Evolutionary conservation across 2,329 filamentous ascomycete species (phyloP).

Genomic region (Epicoccum sorghinum): DNA sequence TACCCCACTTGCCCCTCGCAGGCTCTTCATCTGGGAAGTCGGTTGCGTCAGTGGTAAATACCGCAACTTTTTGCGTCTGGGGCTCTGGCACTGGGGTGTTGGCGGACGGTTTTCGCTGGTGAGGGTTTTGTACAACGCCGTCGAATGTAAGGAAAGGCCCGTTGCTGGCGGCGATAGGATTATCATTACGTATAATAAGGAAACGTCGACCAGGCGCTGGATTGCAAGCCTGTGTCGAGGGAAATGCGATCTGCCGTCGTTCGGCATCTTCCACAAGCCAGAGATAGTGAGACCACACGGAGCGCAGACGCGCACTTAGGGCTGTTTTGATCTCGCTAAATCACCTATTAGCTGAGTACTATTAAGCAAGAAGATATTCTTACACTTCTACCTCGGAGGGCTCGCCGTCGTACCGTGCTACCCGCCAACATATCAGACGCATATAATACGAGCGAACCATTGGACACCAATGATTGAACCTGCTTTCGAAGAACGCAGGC

Average conservation of each 20-base stretch:
- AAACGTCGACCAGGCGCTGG: conserved; percentile 86
- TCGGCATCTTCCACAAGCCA: conserved; percentile 74
- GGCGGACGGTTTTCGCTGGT: conserved; percentile 42
- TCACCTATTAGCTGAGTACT: conserved; percentile 19
- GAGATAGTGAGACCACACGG: conserved; percentile 79
- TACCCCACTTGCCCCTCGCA: conserved; percentile 65
- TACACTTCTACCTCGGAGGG: conserved; percentile 70
- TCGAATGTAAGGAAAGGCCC: conserved; percentile 68
- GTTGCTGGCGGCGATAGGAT: conserved; percentile 58
- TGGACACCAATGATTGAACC: conserved; percentile 94
- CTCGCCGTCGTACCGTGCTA: conserved; percentile 76
- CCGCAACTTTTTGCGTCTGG: conserved; percentile 37
- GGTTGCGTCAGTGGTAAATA: conserved; percentile 37
- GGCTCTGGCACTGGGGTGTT: conserved; percentile 29
- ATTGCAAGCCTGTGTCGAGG: conserved; percentile 80
- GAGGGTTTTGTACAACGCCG: conserved; percentile 56
- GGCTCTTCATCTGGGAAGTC: conserved; percentile 44
- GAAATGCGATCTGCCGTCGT: conserved; percentile 59
- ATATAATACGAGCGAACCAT: conserved; percentile 95
- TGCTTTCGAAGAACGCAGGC: conserved; percentile 75
- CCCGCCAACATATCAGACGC: conserved; percentile 85
- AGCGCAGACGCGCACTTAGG: conserved; percentile 71
- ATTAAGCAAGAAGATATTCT: conserved; percentile 39
- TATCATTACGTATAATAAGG: conserved; percentile 86
- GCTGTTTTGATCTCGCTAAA: conserved; percentile 71